phyloP scores from a whole-genome alignment of 495 filamentous ascomycete species.

The Paragyromitra xinjiangensis region DNA sequence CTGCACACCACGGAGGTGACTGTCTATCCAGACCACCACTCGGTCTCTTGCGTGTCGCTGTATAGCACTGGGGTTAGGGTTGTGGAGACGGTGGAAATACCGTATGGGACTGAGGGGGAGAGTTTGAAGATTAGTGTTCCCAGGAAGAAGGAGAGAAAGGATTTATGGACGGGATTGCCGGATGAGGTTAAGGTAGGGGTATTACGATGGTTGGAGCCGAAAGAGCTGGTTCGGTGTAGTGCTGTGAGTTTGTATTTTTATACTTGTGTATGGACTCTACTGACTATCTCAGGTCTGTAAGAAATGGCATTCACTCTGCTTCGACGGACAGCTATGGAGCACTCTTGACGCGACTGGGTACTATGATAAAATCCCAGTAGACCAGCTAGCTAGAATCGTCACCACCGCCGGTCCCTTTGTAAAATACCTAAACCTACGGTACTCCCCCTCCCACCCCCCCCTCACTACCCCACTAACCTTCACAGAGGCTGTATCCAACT shows the following conservation, averaged over 20 bases:
- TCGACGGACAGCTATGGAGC: slow-evolving; percentile 93
- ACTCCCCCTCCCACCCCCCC: not conserved
- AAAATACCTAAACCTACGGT: slow-evolving; percentile 79
- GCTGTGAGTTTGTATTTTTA: slow-evolving; percentile 52
- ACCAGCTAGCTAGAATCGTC: slow-evolving; percentile 84
- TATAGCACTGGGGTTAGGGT: slow-evolving; percentile 60
- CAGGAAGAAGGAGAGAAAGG: slow-evolving; percentile 4
- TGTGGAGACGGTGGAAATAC: slow-evolving; percentile 69
- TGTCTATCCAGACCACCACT: slow-evolving; percentile 71
- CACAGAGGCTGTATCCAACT: slow-evolving; percentile 76
- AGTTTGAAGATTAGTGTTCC: slow-evolving; percentile 27
- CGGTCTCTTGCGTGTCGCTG: slow-evolving; percentile 87
- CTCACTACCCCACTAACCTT: slow-evolving; percentile 8
- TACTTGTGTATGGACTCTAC: not conserved
- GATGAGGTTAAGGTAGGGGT: slow-evolving; percentile 80
- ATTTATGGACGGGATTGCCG: slow-evolving; percentile 47
- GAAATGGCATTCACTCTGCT: slow-evolving; percentile 84
- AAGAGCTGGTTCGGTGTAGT: slow-evolving; percentile 83
- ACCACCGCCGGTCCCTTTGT: slow-evolving; percentile 86
- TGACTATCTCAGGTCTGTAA: slow-evolving; percentile 68
- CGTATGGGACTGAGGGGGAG: slow-evolving; percentile 59
- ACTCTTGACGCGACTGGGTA: slow-evolving; percentile 84
- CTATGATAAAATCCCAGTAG: slow-evolving; percentile 84
- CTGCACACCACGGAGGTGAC: slow-evolving; percentile 52
- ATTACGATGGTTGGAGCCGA: slow-evolving; percentile 77